Evolutionary conservation across 2,329 filamentous ascomycete genomes (phyloP).

Genomic region (Ceratocystis ficicola): DNA sequence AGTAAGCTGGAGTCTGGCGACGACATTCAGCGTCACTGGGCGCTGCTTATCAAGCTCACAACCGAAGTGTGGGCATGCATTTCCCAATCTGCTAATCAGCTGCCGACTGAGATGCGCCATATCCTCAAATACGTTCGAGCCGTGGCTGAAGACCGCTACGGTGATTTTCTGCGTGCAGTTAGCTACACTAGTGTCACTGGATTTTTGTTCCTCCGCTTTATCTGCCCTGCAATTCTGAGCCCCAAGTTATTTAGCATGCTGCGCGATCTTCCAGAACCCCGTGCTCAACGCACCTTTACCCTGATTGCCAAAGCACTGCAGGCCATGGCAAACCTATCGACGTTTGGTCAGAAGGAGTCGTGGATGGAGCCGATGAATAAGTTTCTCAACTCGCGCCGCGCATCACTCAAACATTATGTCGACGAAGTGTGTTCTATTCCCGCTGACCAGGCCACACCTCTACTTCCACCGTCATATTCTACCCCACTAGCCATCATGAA

Average conservation of each 20-base stretch:
- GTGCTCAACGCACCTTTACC: conserved; percentile 76
- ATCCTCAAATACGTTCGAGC: conserved; percentile 85
- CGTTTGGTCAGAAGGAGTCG: conserved; percentile 86
- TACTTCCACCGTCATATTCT: conserved; percentile 57
- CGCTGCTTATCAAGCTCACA: conserved; percentile 60
- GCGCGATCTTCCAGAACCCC: conserved; percentile 66
- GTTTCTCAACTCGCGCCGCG: conserved; percentile 63
- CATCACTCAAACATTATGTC: conserved; percentile 75
- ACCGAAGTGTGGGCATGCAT: conserved; percentile 80
- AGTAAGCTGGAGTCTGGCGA: conserved; percentile 55
- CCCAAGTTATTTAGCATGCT: conserved; percentile 85
- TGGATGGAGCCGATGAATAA: conserved; percentile 99
- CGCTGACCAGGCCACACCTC: conserved; percentile 46
- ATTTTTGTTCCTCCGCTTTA: conserved; percentile 87
- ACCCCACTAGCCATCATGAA: conserved; percentile 84
- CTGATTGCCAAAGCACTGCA: conserved; percentile 87
- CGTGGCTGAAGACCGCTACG: conserved; percentile 88
- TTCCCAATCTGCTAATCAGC: conserved; percentile 55
- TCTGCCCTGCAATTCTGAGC: conserved; percentile 91
- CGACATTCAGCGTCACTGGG: conserved; percentile 76
- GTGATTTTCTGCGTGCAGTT: conserved; percentile 79
- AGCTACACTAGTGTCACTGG: conserved; percentile 90
- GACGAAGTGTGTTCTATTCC: conserved; percentile 77
- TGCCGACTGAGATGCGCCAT: conserved; percentile 69
- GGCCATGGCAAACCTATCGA: conserved; percentile 79